Evolutionary conservation across 2,329 filamentous ascomycete species (phyloP).

Genomic region (Periconia sp.): DNA sequence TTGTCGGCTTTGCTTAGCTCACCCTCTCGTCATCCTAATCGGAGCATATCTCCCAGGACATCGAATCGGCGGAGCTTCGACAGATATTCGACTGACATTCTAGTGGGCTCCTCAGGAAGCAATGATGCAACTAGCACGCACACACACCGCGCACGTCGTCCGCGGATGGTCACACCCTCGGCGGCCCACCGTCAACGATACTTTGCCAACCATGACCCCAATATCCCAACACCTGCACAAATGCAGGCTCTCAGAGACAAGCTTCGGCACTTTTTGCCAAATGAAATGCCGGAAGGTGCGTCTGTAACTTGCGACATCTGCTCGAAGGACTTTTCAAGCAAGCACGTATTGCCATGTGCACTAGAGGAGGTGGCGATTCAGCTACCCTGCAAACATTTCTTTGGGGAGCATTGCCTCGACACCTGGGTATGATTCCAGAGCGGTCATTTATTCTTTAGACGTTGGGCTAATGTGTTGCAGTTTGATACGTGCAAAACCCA

Average conservation of each 20-base stretch:
- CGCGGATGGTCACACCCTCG: constrained; percentile 9
- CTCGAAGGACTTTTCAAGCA: constrained; percentile 41
- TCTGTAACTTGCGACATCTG: constrained; percentile 42
- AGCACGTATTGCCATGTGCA: constrained; percentile 32
- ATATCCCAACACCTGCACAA: constrained; percentile 28
- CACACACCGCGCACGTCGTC: constrained; percentile 15
- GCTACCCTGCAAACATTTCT: constrained; percentile 42
- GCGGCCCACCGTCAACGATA: constrained; percentile 24
- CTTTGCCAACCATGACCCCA: constrained; percentile 26
- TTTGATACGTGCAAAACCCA: constrained; percentile 42
- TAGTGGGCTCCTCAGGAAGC: constrained; percentile 28
- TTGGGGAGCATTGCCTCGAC: constrained; percentile 44
- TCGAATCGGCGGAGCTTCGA: constrained; percentile 41
- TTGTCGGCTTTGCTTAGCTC: constrained; percentile 10
- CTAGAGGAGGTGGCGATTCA: constrained; percentile 42
- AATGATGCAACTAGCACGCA: constrained; percentile 32
- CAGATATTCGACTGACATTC: constrained; percentile 33
- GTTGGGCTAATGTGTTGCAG: constrained; percentile 13
- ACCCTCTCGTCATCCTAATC: constrained; percentile 29
- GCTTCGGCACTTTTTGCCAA: constrained; percentile 29
- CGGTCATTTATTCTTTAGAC: neutral
- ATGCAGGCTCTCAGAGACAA: constrained; percentile 38
- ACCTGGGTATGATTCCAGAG: constrained; percentile 33
- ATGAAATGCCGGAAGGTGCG: constrained; percentile 30
- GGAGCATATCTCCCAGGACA: constrained; percentile 33